These are phyloP conservation scores for Trypanosomatidae sp. DNA, from an alignment of 208 protist species.

Conservation along the genomic window DNA sequence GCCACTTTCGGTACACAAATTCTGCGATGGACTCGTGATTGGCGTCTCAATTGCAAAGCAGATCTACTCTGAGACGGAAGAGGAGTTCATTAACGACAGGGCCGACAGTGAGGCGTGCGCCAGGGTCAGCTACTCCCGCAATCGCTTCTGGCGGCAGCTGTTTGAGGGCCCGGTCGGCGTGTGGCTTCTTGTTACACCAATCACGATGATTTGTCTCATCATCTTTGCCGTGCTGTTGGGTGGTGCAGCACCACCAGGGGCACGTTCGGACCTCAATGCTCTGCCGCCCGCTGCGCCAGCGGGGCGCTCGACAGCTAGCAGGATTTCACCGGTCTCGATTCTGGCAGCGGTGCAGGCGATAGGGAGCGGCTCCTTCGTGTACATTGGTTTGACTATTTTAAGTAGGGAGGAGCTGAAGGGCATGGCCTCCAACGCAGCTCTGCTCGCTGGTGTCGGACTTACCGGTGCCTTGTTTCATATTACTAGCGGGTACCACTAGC, in stretches of 20 bases:
- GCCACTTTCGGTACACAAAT: slow-evolving; percentile 61
- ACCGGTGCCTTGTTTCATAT: slow-evolving; percentile 31
- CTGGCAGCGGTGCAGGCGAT: slow-evolving; percentile 41
- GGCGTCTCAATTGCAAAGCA: slow-evolving; percentile 70
- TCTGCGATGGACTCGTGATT: slow-evolving; percentile 77
- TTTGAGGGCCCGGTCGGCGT: slow-evolving; percentile 25
- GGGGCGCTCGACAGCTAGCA: neutral
- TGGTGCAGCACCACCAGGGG: neutral
- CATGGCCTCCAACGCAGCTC: slow-evolving; percentile 13
- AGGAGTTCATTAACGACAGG: neutral
- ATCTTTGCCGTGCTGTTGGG: neutral
- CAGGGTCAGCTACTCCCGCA: neutral
- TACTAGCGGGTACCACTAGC: slow-evolving; percentile 11
- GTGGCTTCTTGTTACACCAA: slow-evolving; percentile 55
- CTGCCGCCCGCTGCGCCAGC: no score
- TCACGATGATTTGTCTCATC: slow-evolving; percentile 32
- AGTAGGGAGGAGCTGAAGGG: slow-evolving; percentile 54
- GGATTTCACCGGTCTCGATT: slow-evolving; percentile 6
- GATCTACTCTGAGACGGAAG: neutral
- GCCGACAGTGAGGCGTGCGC: neutral
- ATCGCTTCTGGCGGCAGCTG: slow-evolving; percentile 22
- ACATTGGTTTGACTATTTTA: slow-evolving; percentile 48
- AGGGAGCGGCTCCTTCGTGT: slow-evolving; percentile 75
- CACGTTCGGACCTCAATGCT: neutral
- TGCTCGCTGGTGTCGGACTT: slow-evolving; percentile 43